Evolutionary conservation across 2,329 filamentous ascomycete genomes (phyloP), one percentile per base, ranked within the genome.

Genomic region (Penicillium palitans): DNA sequence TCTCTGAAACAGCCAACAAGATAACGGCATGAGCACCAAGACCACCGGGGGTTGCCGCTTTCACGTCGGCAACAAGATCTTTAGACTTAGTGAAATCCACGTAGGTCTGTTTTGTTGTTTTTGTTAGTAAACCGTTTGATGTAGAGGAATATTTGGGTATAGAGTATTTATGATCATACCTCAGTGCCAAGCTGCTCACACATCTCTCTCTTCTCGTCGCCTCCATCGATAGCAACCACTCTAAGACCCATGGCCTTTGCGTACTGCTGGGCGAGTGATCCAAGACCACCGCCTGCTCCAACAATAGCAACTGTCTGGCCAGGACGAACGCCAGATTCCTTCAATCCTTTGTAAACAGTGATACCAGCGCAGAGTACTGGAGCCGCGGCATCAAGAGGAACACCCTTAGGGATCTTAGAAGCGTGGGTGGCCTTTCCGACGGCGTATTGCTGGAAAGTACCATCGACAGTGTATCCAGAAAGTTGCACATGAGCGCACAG

Each of bases 391-490:
- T 93, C 91, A 44, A 96, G 86, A 58, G 86, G 81, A 61, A 89
- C 84, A 33, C 88, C 85, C 75, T 91, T 88, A 64, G 90, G 90
- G 62, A 97, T 90, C 66, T 88, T 86, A 27, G 91, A 90, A 19
- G 95, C 86, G 75, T 96, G 91, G 25, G 87, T 87, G 21, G 91
- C 91, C 76, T 96, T 96, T 67, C 87, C 92, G 62, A 96, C 84
- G 74, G 84, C 86, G 80, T 96, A 97, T 80, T 96, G 87, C 80
- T 97, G 93, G 84, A 97, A 97, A 51, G 88, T 87, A 41, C 93
- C 93, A 74, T 96, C 90, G 73, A 96, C 91, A 10, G 90, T 96
- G 81, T 95, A 96, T 54, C 93, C 93, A 1, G 90, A 95, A 44
- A 96, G 84, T 33, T 85, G 79, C 24, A 90, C 85, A 61, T 90